A percentile compares a stretch with the other conserved stretches of the same genome.
These are phyloP conservation scores for Plasmodium sp. DNA, from an alignment of 169 alveolate genomes.

Conservation along the genomic window DNA sequence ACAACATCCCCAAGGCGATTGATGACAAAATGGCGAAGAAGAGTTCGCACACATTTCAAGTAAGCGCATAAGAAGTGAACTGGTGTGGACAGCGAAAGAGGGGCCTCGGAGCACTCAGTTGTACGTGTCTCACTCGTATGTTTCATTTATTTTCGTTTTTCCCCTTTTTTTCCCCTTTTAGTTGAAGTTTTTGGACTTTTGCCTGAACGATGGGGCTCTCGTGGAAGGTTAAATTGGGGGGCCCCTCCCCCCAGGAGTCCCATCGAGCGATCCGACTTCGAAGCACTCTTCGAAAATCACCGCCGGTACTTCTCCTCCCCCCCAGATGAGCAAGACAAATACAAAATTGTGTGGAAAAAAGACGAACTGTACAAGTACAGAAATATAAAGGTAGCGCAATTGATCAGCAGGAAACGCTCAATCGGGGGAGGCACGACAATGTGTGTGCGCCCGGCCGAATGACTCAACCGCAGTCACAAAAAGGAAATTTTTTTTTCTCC, in stretches of 20 bases:
- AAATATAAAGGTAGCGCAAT: conserved; percentile 38
- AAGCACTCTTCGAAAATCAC: not conserved
- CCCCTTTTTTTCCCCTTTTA: not conserved
- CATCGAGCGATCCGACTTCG: no score
- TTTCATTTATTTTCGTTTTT: not conserved
- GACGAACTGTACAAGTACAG: conserved; percentile 44
- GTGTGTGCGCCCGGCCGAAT: not conserved
- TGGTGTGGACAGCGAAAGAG: not conserved
- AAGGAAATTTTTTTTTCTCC: not conserved
- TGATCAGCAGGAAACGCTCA: not conserved
- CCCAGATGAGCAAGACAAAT: conserved; percentile 23
- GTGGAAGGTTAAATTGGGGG: conserved; percentile 18
- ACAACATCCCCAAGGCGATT: conserved; percentile 3
- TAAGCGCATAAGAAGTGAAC: not conserved
- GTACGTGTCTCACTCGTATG: not conserved
- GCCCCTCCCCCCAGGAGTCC: not conserved
- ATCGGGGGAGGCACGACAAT: not conserved
- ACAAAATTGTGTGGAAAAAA: conserved; percentile 27
- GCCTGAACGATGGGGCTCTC: conserved; percentile 21
- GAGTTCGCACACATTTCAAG: conserved; percentile 41
- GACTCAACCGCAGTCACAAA: not conserved
- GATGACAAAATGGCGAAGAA: conserved; percentile 18
- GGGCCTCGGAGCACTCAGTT: not conserved
- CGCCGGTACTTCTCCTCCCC: not conserved
- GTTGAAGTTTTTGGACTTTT: conserved; percentile 30